phyloP scores from a whole-genome alignment of 192 early-diverging fungal genomes.

The Backusella psychrophila region DNA sequence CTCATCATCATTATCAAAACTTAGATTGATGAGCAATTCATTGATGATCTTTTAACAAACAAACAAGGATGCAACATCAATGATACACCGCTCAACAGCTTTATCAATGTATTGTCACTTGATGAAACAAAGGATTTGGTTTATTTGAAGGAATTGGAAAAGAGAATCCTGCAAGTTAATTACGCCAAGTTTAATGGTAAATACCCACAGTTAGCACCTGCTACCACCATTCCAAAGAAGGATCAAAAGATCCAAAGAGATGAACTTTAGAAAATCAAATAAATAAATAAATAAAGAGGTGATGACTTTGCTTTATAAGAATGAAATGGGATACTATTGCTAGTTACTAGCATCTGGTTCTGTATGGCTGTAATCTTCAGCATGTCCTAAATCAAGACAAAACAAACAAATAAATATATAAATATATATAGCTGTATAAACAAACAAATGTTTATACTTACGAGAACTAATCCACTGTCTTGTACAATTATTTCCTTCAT shows the following conservation, averaged over 20 bases:
- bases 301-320: too few species aligned
- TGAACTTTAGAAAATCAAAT: constrained; percentile 7
- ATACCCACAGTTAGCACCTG: background rate
- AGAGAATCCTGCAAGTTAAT: constrained; percentile 10
- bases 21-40: background rate
- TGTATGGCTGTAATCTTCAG: background rate
- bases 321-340: background rate
- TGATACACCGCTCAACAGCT: background rate
- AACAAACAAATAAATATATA: background rate
- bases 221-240: background rate
- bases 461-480: background rate
- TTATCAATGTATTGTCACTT: background rate
- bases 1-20: background rate
- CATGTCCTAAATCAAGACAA: background rate
- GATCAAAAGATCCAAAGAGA: constrained; percentile 1
- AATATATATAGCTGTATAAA: background rate
- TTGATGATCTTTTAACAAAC: background rate
- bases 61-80: constrained; percentile 10
- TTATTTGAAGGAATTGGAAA: constrained; percentile 12
- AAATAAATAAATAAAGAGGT: background rate
- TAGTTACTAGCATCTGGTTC: background rate
- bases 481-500: background rate
- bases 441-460: background rate
- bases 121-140: constrained; percentile 5
- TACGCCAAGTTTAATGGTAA: constrained; percentile 5